Base-by-base conservation (phyloP, 164 flowering plant species). In the Umbilicus rupestris region DNA sequence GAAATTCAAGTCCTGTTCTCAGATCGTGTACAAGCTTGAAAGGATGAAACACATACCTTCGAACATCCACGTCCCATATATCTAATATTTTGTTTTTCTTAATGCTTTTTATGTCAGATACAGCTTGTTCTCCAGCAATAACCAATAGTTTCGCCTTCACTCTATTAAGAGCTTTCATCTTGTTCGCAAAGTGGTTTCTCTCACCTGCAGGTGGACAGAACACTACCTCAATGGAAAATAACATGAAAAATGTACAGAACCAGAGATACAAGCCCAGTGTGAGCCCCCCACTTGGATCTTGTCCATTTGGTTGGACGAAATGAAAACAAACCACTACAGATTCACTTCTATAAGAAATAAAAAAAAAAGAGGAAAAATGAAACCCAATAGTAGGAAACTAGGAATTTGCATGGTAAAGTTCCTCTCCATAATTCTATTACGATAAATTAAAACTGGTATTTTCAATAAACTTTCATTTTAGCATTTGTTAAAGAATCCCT, bases 121-220 rank as follows among this genome's bases (percentile, higher is more conserved):
- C 80, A 44, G 84, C 82, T 72, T 84, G 89, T 52, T 85, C 86
- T 47, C 24, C 63, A 30, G 88, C 80, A 39, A 77, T 70, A 14
- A 84, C 77, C 16, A 82, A 79, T 39, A 89, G 88, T 65, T 81
- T 92, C 39, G 91, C 89, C 71, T 87, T 89, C 76, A 92, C 72
- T 35, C 94, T 82, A 64, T 87, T 85, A 28, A 89, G 83, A 59
- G 96, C 94, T 75, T 86, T 89, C 31, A 86, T 81, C 82, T 83
- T 83, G 73, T 89, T 92, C 0, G 90, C 87, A 76, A 89, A 85
- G 42, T 55, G 74, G 79, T 77, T 92, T 74, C 97, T 83, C 78
- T 92, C 97, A 76, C 93, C 97, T 92, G 82, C 70, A 69, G 24
- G 28, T 3, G 7, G 3, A 35, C 7, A 50, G 5, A 29, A 39